phyloP scores from a whole-genome alignment of 192 early-diverging fungal species.

The Globomyces pollinis-pini region DNA sequence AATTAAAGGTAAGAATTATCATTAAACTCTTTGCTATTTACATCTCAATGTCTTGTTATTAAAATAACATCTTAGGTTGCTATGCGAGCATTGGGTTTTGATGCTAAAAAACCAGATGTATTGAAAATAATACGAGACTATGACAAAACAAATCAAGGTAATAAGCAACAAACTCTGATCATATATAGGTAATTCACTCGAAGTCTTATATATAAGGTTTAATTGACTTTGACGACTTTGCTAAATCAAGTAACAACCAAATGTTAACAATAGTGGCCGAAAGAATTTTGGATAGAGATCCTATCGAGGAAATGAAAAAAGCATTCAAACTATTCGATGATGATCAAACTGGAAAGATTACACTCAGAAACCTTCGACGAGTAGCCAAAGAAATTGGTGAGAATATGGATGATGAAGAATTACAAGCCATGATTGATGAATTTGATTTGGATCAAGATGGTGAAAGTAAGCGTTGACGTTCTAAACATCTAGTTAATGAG shows the following conservation, averaged over 20 bases:
- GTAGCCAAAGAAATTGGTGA: slow-evolving; percentile 79
- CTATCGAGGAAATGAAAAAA: slow-evolving; percentile 73
- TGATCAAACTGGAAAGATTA: slow-evolving; percentile 51
- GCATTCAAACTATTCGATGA: slow-evolving; percentile 79
- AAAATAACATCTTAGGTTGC: slow-evolving; percentile 43
- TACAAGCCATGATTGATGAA: slow-evolving; percentile 84
- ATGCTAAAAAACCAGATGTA: slow-evolving; percentile 74
- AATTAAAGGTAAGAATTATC: slow-evolving; percentile 60
- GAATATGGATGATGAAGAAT: slow-evolving; percentile 69
- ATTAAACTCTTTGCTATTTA: slow-evolving; percentile 20
- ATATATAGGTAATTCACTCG: too few relatives aligned
- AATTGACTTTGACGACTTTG: slow-evolving; percentile 64
- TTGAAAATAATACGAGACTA: slow-evolving; percentile 58
- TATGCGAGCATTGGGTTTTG: slow-evolving; percentile 78
- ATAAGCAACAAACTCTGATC: background rate
- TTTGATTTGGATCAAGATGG: slow-evolving; percentile 82
- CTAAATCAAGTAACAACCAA: slow-evolving; percentile 54
- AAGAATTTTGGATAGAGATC: slow-evolving; percentile 60
- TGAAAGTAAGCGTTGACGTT: slow-evolving; percentile 64
- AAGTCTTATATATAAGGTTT: slow-evolving; percentile 26
- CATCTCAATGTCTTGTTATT: too few relatives aligned
- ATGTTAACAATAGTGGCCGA: slow-evolving; percentile 41
- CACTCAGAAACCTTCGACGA: slow-evolving; percentile 54
- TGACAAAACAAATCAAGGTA: slow-evolving; percentile 42
- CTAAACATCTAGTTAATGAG: slow-evolving; percentile 56